Evolutionary conservation across 1,284 basidiomycete genomes (phyloP).

Genomic region (Trametes sp.): DNA sequence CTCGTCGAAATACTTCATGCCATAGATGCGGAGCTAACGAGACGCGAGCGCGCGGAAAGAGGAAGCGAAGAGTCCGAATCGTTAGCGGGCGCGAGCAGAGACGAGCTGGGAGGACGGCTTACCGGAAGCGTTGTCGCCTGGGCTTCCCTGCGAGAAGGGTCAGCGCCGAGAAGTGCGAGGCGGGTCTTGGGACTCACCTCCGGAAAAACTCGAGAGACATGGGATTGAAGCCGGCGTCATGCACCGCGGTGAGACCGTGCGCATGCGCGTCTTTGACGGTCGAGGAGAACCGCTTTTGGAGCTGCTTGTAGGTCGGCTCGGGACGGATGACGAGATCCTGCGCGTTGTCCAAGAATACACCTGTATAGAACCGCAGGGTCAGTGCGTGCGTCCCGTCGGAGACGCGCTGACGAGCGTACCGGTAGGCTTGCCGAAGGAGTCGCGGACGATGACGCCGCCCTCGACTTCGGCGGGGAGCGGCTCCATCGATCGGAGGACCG

Average conservation of each 20-base stretch:
- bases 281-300: constrained; percentile 67
- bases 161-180: constrained; percentile 5
- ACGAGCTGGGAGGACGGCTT: constrained; percentile 34
- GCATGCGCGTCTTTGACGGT: constrained; percentile 74
- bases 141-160: constrained; percentile 57
- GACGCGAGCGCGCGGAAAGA: constrained; percentile 44
- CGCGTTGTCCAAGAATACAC: constrained; percentile 76
- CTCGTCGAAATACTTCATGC: constrained; percentile 77
- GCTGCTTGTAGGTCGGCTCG: constrained; percentile 66
- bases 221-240: constrained; percentile 82
- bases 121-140: constrained; percentile 68
- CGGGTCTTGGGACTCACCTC: constrained; percentile 50
- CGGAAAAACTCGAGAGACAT: constrained; percentile 78
- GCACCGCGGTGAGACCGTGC: constrained; percentile 80
- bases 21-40: constrained; percentile 74
- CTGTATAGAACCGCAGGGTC: constrained; percentile 47
- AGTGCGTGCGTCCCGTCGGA: no score
- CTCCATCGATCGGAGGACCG: constrained; percentile 64
- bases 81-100: neutral
- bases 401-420: no score
- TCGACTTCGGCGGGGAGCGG: constrained; percentile 72
- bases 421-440: constrained; percentile 73
- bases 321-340: constrained; percentile 72
- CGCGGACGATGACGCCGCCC: constrained; percentile 83
- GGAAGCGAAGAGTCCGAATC: constrained; percentile 22